Evolutionary conservation across 1,284 basidiomycete genomes (phyloP), one percentile per base, ranked within the genome.

Genomic region (Wolfiporia cocos): DNA sequence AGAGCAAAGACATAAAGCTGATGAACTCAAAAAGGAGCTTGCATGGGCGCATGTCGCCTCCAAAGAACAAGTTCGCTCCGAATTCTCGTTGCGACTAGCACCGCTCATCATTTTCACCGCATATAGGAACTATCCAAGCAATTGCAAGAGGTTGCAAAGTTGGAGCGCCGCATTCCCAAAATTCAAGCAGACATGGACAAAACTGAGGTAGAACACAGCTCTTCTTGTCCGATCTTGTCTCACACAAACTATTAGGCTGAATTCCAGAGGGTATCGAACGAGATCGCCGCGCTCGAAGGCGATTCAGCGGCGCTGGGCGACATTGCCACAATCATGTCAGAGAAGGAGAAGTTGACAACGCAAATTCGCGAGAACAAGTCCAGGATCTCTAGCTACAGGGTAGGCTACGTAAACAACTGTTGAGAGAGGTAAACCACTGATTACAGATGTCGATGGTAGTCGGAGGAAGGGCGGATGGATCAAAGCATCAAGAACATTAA

Each of bases 31-130:
- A 67, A 80, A 81, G 49, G 87, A 94, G 62, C 64, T 91, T 9
- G 91, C 90, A 0, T 98, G 95, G 95, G 76, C 89, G 6, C 87
- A 90, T 55, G 92, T 98, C 11, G 72, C 71, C 3, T 69, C 69
- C 11, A 92, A 92, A 56, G 74, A 89, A 56, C 63, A 68, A 33
- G 89, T 72, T 21, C 11, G 50, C 47, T n/a, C n/a, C n/a, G n/a
- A n/a, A n/a, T n/a, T n/a, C n/a, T n/a, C n/a, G n/a, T n/a, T n/a
- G n/a, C n/a, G n/a, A n/a, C n/a, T n/a, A n/a, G n/a, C n/a, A n/a
- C n/a, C n/a, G n/a, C n/a, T n/a, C n/a, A n/a, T n/a, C n/a, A n/a
- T n/a, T n/a, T n/a, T n/a, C n/a, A n/a, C n/a, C n/a, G n/a, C n/a
- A n/a, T n/a, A 15, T 44, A 74, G 71, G 74, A 87, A 57, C 57